Conservation (phyloP, 768 basidiomycete genomes). For the Suillus brevipes region DNA sequence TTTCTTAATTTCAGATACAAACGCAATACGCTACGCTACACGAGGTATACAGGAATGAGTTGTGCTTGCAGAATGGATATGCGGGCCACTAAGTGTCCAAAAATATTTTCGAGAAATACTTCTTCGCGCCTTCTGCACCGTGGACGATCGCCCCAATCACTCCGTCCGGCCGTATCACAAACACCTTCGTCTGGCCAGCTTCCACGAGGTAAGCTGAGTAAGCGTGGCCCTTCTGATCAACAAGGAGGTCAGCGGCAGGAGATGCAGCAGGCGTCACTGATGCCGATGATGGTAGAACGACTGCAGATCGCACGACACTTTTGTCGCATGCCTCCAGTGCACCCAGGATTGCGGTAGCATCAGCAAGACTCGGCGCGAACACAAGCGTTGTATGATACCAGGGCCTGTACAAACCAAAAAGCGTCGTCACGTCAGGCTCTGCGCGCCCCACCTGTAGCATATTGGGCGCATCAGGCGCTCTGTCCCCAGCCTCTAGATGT, state of each 20-base stretch:
- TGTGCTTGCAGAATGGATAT: not conserved
- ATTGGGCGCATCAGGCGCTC: slow-evolving; percentile 45
- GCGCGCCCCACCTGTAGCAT: slow-evolving; percentile 17
- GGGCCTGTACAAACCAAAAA: slow-evolving; percentile 31
- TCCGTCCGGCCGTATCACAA: slow-evolving; percentile 43
- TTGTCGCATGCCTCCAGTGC: not conserved
- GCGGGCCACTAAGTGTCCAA: not conserved
- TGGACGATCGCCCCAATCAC: slow-evolving; percentile 40
- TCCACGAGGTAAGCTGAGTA: slow-evolving; percentile 35
- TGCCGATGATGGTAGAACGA: slow-evolving; percentile 3
- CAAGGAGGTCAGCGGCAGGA: slow-evolving; percentile 28
- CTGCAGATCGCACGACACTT: slow-evolving; percentile 2
- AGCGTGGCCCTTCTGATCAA: slow-evolving; percentile 37
- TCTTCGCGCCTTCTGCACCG: slow-evolving; percentile 9
- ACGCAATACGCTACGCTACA: not conserved
- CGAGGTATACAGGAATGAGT: not conserved
- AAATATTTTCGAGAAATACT: slow-evolving; percentile 20
- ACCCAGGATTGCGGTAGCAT: slow-evolving; percentile 4
- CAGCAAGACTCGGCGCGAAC: slow-evolving; percentile 19
- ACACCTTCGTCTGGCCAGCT: slow-evolving; percentile 32
- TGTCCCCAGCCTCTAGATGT: slow-evolving; percentile 42
- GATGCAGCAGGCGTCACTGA: not conserved
- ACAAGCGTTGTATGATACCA: slow-evolving; percentile 33
- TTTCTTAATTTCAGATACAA: not conserved
- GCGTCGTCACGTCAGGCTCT: slow-evolving; percentile 9